phyloP scores from a whole-genome alignment of 2,329 filamentous ascomycete genomes.

The Cladosporium sphaerospermum region DNA sequence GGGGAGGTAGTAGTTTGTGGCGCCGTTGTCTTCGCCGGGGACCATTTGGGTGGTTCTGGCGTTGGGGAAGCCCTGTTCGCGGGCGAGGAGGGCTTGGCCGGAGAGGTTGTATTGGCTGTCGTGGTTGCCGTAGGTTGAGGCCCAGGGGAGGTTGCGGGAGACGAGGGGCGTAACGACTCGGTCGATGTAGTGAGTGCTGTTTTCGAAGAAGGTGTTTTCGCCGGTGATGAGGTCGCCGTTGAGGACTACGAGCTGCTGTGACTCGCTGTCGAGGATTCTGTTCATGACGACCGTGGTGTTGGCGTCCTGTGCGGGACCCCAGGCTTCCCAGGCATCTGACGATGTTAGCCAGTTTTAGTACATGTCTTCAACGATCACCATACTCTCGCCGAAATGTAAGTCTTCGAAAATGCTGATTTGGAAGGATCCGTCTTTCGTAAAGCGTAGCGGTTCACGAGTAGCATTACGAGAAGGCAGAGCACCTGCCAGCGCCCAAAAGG shows the following conservation, averaged over 20 bases:
- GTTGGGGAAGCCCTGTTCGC: constrained; percentile 33
- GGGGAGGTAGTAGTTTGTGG: constrained; percentile 51
- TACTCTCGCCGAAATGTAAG: constrained; percentile 61
- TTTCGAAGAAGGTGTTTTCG: constrained; percentile 53
- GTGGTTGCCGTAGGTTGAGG: constrained; percentile 66
- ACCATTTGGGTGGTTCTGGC: constrained; percentile 42
- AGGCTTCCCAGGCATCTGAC: constrained; percentile 27
- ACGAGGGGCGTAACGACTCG: constrained; percentile 54
- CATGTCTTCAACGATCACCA: background rate
- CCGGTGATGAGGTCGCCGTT: constrained; percentile 69
- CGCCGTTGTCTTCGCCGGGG: constrained; percentile 31
- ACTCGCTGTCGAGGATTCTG: constrained; percentile 51
- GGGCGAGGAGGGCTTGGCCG: constrained; percentile 36
- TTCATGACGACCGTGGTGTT: constrained; percentile 53
- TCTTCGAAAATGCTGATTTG: constrained; percentile 59
- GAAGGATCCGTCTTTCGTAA: constrained; percentile 34
- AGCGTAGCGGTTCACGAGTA: constrained; percentile 17
- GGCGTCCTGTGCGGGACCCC: constrained; percentile 49
- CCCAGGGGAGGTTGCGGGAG: constrained; percentile 52
- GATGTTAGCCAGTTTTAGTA: background rate
- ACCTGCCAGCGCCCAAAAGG: background rate
- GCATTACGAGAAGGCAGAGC: background rate
- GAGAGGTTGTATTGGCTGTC: constrained; percentile 57
- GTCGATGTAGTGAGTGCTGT: constrained; percentile 54
- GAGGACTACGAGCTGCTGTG: constrained; percentile 56